phyloP scores from a whole-genome alignment of 768 basidiomycete species.

The Psilocybe cubensis region DNA sequence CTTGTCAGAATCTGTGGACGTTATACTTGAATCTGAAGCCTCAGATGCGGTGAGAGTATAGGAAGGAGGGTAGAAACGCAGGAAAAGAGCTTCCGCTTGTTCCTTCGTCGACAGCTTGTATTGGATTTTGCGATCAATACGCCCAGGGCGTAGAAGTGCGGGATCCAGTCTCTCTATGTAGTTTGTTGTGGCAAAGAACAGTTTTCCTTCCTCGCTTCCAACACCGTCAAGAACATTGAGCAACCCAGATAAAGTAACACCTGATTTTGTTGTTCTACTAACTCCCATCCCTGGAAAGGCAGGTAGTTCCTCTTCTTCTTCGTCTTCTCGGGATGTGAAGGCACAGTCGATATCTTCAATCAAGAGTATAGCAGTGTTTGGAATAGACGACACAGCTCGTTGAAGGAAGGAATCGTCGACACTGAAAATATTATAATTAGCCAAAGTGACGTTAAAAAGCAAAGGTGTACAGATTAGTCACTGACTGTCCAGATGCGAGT shows the following conservation, averaged over 20 bases:
- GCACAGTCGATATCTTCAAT: slow-evolving; percentile 69
- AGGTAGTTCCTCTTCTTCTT: slow-evolving; percentile 10
- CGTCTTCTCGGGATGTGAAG: slow-evolving; percentile 51
- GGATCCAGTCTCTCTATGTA: slow-evolving; percentile 53
- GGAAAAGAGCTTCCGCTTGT: slow-evolving; percentile 53
- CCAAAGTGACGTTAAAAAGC: slow-evolving; percentile 7
- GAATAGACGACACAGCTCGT: slow-evolving; percentile 47
- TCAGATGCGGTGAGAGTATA: slow-evolving; percentile 21
- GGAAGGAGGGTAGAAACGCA: slow-evolving; percentile 49
- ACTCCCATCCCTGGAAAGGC: slow-evolving; percentile 6
- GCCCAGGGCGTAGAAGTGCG: slow-evolving; percentile 58
- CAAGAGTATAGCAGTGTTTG: slow-evolving; percentile 55
- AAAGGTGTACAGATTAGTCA: neutral
- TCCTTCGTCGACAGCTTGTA: slow-evolving; percentile 50
- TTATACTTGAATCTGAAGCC: slow-evolving; percentile 6
- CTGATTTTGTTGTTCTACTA: slow-evolving; percentile 22
- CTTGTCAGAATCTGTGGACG: neutral
- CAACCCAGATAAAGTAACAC: slow-evolving; percentile 56
- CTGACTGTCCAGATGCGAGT: slow-evolving; percentile 50
- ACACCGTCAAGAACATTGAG: slow-evolving; percentile 65
- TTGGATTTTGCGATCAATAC: slow-evolving; percentile 57
- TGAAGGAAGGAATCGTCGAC: slow-evolving; percentile 54
- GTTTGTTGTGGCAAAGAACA: slow-evolving; percentile 56
- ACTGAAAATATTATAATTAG: slow-evolving; percentile 28
- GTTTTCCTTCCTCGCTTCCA: slow-evolving; percentile 62